Conservation (phyloP, 2,329 filamentous ascomycete species). For the Coniella vitis region DNA sequence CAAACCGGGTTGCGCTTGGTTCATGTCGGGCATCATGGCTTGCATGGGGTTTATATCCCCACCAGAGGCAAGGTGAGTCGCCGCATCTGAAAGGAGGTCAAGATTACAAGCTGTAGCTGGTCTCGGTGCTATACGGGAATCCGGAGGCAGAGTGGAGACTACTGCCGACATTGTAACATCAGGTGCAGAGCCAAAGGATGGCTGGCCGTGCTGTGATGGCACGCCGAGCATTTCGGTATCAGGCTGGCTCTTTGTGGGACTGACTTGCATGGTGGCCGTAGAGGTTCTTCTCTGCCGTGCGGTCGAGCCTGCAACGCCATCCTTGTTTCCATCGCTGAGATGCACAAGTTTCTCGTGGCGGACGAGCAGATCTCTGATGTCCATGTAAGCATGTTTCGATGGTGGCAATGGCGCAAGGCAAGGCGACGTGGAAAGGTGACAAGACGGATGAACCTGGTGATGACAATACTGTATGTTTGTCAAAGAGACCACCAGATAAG, state of each 20-base stretch:
- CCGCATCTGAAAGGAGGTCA: conserved; percentile 53
- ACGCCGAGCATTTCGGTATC: conserved; percentile 41
- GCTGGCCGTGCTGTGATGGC: conserved; percentile 27
- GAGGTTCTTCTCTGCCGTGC: conserved; percentile 43
- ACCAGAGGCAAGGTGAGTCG: conserved; percentile 44
- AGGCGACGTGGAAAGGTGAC: conserved; percentile 13
- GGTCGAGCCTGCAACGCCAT: conserved; percentile 28
- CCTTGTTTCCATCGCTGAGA: conserved; percentile 52
- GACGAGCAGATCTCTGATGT: conserved; percentile 57
- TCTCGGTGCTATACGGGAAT: conserved; percentile 39
- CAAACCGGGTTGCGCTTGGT: conserved; percentile 33
- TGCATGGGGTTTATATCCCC: conserved; percentile 48
- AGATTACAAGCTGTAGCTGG: conserved; percentile 45
- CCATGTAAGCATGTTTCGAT: conserved; percentile 46
- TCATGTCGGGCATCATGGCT: conserved; percentile 40
- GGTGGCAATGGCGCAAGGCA: conserved; percentile 2
- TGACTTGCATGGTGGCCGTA: conserved; percentile 36
- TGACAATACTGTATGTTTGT: too few species aligned
- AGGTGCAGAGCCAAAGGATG: conserved; percentile 31
- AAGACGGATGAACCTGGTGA: too few species aligned
- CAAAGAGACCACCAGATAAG: too few species aligned
- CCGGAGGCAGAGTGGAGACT: conserved; percentile 35
- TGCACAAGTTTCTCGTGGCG: conserved; percentile 60
- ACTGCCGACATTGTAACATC: conserved; percentile 32
- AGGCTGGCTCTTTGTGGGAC: conserved; percentile 41